A percentile compares a stretch with the other conserved stretches of the same genome.
Evolutionary conservation across 768 basidiomycete species (phyloP).

Genomic region (Panaeolus papilionaceus): DNA sequence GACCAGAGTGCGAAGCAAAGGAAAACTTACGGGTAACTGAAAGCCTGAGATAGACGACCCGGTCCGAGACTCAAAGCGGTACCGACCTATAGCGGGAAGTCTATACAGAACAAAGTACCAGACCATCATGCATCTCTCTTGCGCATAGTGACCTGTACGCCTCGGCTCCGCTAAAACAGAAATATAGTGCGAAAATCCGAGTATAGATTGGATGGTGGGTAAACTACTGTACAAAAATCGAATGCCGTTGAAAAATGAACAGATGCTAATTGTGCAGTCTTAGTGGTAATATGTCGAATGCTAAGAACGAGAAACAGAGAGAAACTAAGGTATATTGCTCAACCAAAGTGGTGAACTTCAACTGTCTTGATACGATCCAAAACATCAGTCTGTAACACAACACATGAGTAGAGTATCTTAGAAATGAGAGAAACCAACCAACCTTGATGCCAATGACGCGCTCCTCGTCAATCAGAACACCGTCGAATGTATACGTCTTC

Average conservation of each 20-base stretch:
- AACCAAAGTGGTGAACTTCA: conserved; percentile 10
- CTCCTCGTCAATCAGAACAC: conserved; percentile 48
- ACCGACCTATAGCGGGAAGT: no score
- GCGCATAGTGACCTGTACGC: no score
- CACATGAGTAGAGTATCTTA: neutral
- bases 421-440: conserved; percentile 21
- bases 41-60: no score
- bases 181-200: neutral
- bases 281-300: neutral
- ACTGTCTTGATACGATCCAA: conserved; percentile 8
- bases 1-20: no score
- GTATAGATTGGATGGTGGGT: conserved; percentile 2
- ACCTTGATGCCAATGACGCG: conserved; percentile 44
- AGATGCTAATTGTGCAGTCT: neutral
- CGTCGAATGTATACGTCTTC: conserved; percentile 31
- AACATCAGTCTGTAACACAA: neutral
- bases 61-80: no score
- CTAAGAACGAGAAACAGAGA: neutral
- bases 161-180: neutral
- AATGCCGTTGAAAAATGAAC: neutral
- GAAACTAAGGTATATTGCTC: neutral
- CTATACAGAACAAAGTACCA: no score
- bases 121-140: no score
- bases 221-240: neutral
- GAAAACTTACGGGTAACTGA: no score